Conservation (phyloP, 176 grass and related monocot species). For the Saccharum spontaneum region DNA sequence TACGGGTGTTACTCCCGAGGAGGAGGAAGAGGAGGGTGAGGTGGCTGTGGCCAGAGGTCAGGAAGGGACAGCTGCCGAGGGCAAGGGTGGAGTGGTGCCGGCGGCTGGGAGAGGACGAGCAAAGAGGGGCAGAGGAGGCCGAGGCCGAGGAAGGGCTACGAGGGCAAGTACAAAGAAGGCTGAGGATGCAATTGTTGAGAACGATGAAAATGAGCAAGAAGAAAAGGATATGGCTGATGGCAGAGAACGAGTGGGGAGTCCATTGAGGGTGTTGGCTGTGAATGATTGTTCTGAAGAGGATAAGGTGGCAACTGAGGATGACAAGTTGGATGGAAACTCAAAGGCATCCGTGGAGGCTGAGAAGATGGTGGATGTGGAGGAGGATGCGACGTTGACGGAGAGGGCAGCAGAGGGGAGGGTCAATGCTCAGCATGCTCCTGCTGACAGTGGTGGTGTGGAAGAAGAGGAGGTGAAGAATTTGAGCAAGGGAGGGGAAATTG, state of each 20-base stretch:
- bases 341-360: slow-evolving; percentile 20
- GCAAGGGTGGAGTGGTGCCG: slow-evolving; percentile 3
- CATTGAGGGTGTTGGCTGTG: neutral
- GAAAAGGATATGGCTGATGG: slow-evolving; percentile 12
- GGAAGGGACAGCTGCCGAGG: neutral
- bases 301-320: slow-evolving; percentile 15
- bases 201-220: neutral
- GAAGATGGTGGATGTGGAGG: slow-evolving; percentile 7
- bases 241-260: neutral
- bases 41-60: slow-evolving; percentile 16
- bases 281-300: slow-evolving; percentile 12
- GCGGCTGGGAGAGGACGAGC: neutral
- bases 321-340: neutral
- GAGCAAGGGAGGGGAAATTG: neutral
- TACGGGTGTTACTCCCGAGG: neutral
- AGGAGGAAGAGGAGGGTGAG: slow-evolving; percentile 11
- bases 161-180: slow-evolving; percentile 6
- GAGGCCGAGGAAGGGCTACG: slow-evolving; percentile 13
- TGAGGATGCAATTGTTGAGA: slow-evolving; percentile 5
- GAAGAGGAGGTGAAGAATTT: neutral
- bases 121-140: slow-evolving; percentile 3
- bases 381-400: neutral
- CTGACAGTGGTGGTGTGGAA: slow-evolving; percentile 6
- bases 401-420: slow-evolving; percentile 2
- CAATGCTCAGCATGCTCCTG: neutral